phyloP scores from a whole-genome alignment of 257 asterid species.

The Ballota nigra region DNA sequence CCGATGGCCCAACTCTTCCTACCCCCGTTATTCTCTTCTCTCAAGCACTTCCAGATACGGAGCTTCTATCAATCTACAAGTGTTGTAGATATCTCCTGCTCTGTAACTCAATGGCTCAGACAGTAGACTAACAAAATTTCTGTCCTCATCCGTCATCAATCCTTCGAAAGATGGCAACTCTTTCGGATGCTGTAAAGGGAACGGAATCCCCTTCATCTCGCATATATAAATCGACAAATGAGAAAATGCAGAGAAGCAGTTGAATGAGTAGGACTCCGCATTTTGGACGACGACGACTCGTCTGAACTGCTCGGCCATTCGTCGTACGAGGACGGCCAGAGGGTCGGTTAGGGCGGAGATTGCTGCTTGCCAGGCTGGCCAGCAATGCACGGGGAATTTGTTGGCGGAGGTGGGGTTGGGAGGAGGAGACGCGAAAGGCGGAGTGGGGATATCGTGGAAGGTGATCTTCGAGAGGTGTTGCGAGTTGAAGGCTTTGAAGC shows the following conservation, averaged over 20 bases:
- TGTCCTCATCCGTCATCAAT: too few species aligned
- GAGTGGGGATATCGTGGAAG: conserved; percentile 45
- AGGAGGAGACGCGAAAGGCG: conserved; percentile 33
- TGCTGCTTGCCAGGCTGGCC: conserved; percentile 32
- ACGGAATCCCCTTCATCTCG: conserved; percentile 5
- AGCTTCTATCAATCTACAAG: conserved; percentile 40
- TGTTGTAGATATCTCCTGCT: conserved; percentile 39
- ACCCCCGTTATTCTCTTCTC: conserved; percentile 7
- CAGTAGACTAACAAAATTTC: too few species aligned
- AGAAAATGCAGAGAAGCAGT: conserved; percentile 37
- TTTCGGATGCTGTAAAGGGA: conserved; percentile 12
- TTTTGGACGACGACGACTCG: conserved; percentile 40
- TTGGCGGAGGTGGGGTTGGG: conserved; percentile 39
- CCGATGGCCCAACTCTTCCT: conserved; percentile 41
- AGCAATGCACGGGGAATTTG: not conserved
- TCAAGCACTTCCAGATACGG: conserved; percentile 26
- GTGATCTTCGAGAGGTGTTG: conserved; percentile 27
- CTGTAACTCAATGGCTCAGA: conserved; percentile 6
- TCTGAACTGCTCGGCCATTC: conserved; percentile 20
- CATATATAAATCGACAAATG: not conserved
- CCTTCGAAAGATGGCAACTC: conserved; percentile 19
- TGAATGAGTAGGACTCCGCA: conserved; percentile 51
- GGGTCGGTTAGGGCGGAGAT: conserved; percentile 30
- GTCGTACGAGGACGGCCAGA: conserved; percentile 8
- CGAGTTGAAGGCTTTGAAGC: conserved; percentile 32